Evolutionary conservation across 768 basidiomycete species (phyloP).

Genomic region (Kwoniella mangroviensis): DNA sequence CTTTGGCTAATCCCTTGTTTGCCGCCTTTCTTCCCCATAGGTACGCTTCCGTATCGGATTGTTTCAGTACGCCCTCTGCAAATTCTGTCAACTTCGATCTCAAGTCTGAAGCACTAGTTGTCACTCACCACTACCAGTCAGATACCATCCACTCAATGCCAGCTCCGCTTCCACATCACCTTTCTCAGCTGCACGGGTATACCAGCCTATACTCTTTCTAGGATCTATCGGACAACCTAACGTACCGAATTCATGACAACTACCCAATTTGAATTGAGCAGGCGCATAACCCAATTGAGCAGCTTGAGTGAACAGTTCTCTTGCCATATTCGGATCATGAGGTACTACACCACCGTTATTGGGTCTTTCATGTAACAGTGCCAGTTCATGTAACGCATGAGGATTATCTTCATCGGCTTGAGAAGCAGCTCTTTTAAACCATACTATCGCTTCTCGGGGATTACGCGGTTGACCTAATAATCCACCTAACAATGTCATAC

Average conservation of each 20-base stretch:
- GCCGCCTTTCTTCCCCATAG: slow-evolving; percentile 95
- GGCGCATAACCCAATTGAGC: slow-evolving; percentile 92
- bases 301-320: slow-evolving; percentile 83
- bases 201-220: slow-evolving; percentile 93
- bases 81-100: slow-evolving; percentile 7
- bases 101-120: background rate
- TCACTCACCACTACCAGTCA: slow-evolving; percentile 65
- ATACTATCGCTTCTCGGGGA: slow-evolving; percentile 86
- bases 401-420: slow-evolving; percentile 99
- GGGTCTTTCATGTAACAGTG: slow-evolving; percentile 59
- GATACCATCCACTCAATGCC: slow-evolving; percentile 96
- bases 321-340: slow-evolving; percentile 79
- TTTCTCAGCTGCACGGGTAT: slow-evolving; percentile 96
- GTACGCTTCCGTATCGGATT: slow-evolving; percentile 98
- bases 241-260: slow-evolving; percentile 90
- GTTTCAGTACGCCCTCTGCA: slow-evolving; percentile 86
- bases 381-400: slow-evolving; percentile 96
- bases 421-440: slow-evolving; percentile 91
- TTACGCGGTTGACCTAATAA: slow-evolving; percentile 80
- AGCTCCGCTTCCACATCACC: slow-evolving; percentile 93
- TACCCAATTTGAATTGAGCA: slow-evolving; percentile 92
- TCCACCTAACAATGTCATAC: slow-evolving; percentile 92
- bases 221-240: slow-evolving; percentile 92
- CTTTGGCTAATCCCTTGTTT: slow-evolving; percentile 94
- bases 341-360: slow-evolving; percentile 68